These are phyloP conservation scores for Puccinia sorghi DNA, from an alignment of 1,284 basidiomycete genomes.

Conservation along the genomic window DNA sequence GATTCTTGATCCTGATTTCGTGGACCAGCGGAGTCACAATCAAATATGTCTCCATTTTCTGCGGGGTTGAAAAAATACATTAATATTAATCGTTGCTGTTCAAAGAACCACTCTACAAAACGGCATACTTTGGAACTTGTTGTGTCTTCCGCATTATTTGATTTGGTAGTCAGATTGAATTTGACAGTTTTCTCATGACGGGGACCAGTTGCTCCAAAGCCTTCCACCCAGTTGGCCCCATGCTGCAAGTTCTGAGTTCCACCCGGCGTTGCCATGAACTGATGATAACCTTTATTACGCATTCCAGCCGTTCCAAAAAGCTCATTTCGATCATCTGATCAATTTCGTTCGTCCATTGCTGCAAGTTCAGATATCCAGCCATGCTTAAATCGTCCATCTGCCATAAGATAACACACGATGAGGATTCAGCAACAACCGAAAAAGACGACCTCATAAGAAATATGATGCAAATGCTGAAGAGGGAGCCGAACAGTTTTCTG, in stretches of 20 bases:
- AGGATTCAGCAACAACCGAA: neutral
- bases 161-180: slow-evolving; percentile 17
- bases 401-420: neutral
- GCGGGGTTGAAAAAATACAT: slow-evolving; percentile 44
- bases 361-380: slow-evolving; percentile 96
- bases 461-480: neutral
- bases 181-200: slow-evolving; percentile 26
- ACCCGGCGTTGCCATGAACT: slow-evolving; percentile 64
- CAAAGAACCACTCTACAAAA: neutral
- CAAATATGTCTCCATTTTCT: slow-evolving; percentile 67
- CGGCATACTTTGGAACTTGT: slow-evolving; percentile 32
- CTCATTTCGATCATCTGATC: slow-evolving; percentile 83
- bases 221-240: slow-evolving; percentile 16
- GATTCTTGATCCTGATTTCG: slow-evolving; percentile 95
- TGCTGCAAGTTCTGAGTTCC: slow-evolving; percentile 12
- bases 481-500: slow-evolving; percentile 73
- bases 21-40: slow-evolving; percentile 79
- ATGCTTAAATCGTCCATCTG: slow-evolving; percentile 91
- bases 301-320: slow-evolving; percentile 73
- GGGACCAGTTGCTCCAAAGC: neutral
- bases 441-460: neutral
- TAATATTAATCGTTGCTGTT: neutral
- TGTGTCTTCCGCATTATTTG: slow-evolving; percentile 61
- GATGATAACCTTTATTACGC: slow-evolving; percentile 74
- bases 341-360: slow-evolving; percentile 87